Conservation (phyloP, 2,329 filamentous ascomycete species). For the Cladosporium phlei region DNA sequence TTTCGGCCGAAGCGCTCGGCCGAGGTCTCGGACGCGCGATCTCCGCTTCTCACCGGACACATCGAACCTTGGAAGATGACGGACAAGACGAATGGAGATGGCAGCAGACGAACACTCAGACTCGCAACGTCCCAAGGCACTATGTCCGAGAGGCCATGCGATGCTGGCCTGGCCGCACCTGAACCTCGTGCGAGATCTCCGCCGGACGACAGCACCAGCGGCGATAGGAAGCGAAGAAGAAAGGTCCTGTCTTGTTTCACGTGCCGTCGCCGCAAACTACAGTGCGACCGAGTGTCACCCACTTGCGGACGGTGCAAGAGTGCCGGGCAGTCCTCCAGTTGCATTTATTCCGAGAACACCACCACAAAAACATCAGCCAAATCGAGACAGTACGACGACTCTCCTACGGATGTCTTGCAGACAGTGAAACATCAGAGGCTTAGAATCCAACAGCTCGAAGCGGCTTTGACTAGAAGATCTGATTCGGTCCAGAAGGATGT, state of each 20-base stretch:
- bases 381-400: conserved; percentile 9
- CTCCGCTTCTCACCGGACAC: too few species aligned
- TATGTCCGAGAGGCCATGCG: too few species aligned
- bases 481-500: background rate
- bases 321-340: conserved; percentile 39
- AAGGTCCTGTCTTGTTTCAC: conserved; percentile 46
- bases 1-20: too few species aligned
- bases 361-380: conserved; percentile 1
- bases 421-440: conserved; percentile 23
- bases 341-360: conserved; percentile 36
- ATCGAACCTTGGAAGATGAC: too few species aligned
- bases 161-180: background rate
- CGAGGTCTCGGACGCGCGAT: too few species aligned
- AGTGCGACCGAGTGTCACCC: conserved; percentile 43
- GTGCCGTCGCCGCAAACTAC: conserved; percentile 44
- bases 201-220: background rate
- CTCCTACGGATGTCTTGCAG: conserved; percentile 23
- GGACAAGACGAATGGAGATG: too few species aligned
- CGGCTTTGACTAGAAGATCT: conserved; percentile 17
- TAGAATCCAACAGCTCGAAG: conserved; percentile 29
- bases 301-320: conserved; percentile 42
- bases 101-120: too few species aligned
- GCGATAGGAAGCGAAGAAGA: conserved; percentile 40
- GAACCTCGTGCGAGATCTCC: background rate
- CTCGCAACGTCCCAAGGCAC: too few species aligned